Evolutionary conservation across 2,329 filamentous ascomycete species (phyloP).

Genomic region (Beauveria rudraprayagi): DNA sequence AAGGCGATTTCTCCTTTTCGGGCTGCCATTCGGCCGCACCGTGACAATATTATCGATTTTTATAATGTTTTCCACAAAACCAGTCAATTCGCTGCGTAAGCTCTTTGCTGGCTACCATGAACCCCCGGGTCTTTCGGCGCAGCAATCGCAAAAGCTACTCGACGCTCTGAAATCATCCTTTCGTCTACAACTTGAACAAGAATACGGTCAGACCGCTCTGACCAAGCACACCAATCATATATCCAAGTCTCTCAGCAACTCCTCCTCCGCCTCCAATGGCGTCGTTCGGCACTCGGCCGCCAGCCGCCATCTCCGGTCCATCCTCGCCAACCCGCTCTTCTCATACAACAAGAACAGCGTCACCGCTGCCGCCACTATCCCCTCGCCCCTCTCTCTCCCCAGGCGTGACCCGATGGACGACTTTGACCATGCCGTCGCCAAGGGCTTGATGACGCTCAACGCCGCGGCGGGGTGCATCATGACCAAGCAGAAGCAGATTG

Average conservation of each 20-base stretch:
- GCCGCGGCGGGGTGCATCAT: constrained; percentile 47
- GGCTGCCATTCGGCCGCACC: constrained; percentile 11
- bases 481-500: constrained; percentile 37
- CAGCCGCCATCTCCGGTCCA: constrained; percentile 43
- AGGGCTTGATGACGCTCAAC: constrained; percentile 46
- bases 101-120: constrained; percentile 40
- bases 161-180: constrained; percentile 50
- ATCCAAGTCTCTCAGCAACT: constrained; percentile 8
- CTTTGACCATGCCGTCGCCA: constrained; percentile 47
- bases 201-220: constrained; percentile 37
- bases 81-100: constrained; percentile 28
- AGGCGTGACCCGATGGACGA: constrained; percentile 42
- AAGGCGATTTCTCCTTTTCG: neutral
- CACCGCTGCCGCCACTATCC: neutral
- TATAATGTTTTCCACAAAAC: constrained; percentile 32
- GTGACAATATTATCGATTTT: neutral
- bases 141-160: constrained; percentile 47
- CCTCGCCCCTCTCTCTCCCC: constrained; percentile 3
- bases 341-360: constrained; percentile 22
- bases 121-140: constrained; percentile 40
- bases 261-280: constrained; percentile 10
- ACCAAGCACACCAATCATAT: constrained; percentile 21
- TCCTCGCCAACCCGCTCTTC: constrained; percentile 51
- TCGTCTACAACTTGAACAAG: constrained; percentile 48
- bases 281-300: constrained; percentile 34